Evolutionary conservation across 129 eudicot genomes (phyloP).

Genomic region (Arctium minus): DNA sequence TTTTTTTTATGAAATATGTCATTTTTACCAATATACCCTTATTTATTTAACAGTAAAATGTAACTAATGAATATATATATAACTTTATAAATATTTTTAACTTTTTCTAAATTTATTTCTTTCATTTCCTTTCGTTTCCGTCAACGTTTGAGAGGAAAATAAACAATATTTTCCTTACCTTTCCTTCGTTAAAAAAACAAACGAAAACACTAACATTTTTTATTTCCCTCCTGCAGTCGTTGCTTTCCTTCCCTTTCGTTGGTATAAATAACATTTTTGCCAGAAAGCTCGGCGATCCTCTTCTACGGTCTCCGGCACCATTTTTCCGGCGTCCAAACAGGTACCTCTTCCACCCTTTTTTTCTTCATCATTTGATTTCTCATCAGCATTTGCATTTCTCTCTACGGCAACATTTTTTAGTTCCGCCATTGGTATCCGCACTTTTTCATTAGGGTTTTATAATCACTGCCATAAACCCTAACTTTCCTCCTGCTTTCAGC

Average conservation of each 20-base stretch:
- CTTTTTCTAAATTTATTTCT: too few species aligned
- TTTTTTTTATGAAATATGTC: too few species aligned
- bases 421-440: background rate
- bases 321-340: conserved; percentile 15
- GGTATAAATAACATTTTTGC: background rate
- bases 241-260: background rate
- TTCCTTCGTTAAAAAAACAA: too few species aligned
- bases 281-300: background rate
- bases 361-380: background rate
- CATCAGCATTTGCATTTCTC: background rate
- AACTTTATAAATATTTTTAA: too few species aligned
- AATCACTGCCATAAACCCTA: conserved; percentile 26
- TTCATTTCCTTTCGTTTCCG: too few species aligned
- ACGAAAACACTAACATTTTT: too few species aligned
- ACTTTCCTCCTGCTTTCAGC: conserved; percentile 18
- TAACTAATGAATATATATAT: too few species aligned
- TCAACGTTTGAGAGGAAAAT: too few species aligned
- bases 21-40: too few species aligned
- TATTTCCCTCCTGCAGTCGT: too few species aligned
- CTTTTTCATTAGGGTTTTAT: conserved; percentile 4
- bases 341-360: conserved; percentile 5
- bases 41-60: too few species aligned
- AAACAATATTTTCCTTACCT: too few species aligned
- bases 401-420: background rate
- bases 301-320: conserved; percentile 2